A percentile compares a stretch with the other conserved stretches of the same genome.
Conservation (phyloP, 2,329 filamentous ascomycete species). For the Verticillium klebahnii region DNA sequence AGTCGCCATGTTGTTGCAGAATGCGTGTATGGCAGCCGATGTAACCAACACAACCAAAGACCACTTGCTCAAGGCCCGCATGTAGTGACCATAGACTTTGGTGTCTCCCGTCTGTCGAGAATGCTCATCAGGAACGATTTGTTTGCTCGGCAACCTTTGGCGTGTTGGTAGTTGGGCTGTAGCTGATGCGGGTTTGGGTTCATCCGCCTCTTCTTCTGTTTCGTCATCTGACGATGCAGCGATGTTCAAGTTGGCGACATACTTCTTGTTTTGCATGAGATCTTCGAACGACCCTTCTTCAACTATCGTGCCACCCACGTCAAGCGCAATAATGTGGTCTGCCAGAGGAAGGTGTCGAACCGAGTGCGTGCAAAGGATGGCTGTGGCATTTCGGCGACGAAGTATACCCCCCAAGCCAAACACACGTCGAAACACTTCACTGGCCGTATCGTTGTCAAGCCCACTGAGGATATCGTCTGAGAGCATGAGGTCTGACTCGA, state of each 20-base stretch:
- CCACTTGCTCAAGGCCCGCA: constrained; percentile 9
- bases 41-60: constrained; percentile 2
- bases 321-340: constrained; percentile 44
- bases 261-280: constrained; percentile 23
- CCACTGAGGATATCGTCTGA: constrained; percentile 28
- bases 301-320: constrained; percentile 30
- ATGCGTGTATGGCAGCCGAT: constrained; percentile 6
- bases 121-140: constrained; percentile 5
- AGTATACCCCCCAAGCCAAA: constrained; percentile 24
- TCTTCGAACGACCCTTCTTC: constrained; percentile 34
- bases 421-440: constrained; percentile 27
- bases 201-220: not conserved
- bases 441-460: constrained; percentile 26
- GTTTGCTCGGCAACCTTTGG: not conserved
- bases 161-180: not conserved
- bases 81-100: constrained; percentile 19
- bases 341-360: constrained; percentile 25
- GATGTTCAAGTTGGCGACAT: constrained; percentile 24
- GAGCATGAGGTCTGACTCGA: constrained; percentile 17
- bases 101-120: constrained; percentile 12
- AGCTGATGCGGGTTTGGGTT: not conserved
- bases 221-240: constrained; percentile 12
- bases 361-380: constrained; percentile 22
- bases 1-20: constrained; percentile 15
- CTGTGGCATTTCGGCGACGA: constrained; percentile 5